These are phyloP conservation scores for Plasmodium malariae DNA, from an alignment of 169 alveolate species.

Conservation along the genomic window DNA sequence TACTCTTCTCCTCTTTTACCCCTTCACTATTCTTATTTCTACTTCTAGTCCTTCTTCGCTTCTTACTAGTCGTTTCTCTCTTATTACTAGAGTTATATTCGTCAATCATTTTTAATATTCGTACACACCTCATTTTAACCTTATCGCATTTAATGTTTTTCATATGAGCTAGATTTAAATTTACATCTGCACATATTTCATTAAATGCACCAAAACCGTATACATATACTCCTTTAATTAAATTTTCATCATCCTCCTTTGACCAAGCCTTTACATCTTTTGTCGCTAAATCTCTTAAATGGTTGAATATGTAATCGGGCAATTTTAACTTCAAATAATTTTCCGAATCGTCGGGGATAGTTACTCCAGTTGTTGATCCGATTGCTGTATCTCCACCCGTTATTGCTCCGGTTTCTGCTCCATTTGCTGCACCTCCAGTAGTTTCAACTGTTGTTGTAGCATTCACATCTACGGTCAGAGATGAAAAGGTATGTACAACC, in stretches of 20 bases:
- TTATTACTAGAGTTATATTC: slow-evolving; percentile 30
- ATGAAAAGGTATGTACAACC: no score
- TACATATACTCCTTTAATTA: slow-evolving; percentile 88
- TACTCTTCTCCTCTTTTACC: not conserved
- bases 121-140: slow-evolving; percentile 84
- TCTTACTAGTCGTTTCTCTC: slow-evolving; percentile 20
- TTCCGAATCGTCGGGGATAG: slow-evolving; percentile 8
- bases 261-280: slow-evolving; percentile 88
- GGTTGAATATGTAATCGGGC: slow-evolving; percentile 79
- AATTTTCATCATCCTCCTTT: slow-evolving; percentile 84
- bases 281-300: slow-evolving; percentile 79
- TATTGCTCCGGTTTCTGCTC: slow-evolving; percentile 10
- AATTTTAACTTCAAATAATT: slow-evolving; percentile 78
- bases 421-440: slow-evolving; percentile 5
- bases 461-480: no score
- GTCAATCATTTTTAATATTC: slow-evolving; percentile 84
- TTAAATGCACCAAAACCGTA: slow-evolving; percentile 93
- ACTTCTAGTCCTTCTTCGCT: slow-evolving; percentile 20
- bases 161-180: slow-evolving; percentile 82
- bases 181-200: slow-evolving; percentile 86
- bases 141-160: slow-evolving; percentile 86
- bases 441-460: not conserved
- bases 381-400: not conserved
- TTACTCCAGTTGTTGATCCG: no score
- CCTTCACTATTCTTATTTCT: not conserved